A percentile compares a stretch with the other conserved stretches of the same genome.
These are phyloP conservation scores for Pichia norvegensis DNA, from an alignment of 1,139 yeast genomes.

Conservation along the genomic window DNA sequence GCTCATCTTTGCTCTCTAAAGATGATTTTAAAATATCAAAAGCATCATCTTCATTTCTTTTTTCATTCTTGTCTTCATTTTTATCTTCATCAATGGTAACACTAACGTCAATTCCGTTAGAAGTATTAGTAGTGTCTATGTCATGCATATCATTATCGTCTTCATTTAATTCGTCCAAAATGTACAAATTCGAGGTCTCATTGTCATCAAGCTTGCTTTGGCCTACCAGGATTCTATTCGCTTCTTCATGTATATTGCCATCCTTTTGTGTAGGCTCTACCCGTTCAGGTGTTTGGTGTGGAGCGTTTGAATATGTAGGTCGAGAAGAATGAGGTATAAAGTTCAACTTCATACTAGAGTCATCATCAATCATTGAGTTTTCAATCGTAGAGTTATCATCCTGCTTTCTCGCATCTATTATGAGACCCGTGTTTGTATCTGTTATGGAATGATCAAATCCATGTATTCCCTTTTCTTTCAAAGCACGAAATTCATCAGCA, in stretches of 20 bases:
- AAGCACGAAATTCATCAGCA: constrained; percentile 8
- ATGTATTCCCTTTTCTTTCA: constrained; percentile 3
- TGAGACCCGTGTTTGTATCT: constrained; percentile 6
- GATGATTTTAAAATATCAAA: neutral
- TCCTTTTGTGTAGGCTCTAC: constrained; percentile 16
- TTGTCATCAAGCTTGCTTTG: neutral
- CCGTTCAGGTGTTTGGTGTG: neutral
- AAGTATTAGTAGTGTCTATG: neutral
- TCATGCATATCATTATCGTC: neutral
- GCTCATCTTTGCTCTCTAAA: neutral
- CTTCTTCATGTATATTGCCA: constrained; percentile 18
- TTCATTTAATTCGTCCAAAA: neutral
- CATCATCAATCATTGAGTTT: constrained; percentile 16
- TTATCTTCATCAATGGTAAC: neutral
- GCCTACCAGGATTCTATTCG: constrained; percentile 11
- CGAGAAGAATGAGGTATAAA: constrained; percentile 10
- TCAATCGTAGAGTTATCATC: constrained; percentile 7
- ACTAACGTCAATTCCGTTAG: neutral
- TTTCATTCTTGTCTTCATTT: neutral
- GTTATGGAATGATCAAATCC: constrained; percentile 1
- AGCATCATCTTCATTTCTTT: neutral
- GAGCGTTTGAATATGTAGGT: neutral
- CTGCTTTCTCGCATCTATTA: constrained; percentile 5
- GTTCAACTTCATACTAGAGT: constrained; percentile 19
- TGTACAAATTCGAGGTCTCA: neutral